phyloP scores from a whole-genome alignment of 768 basidiomycete species.

The Gelatoporia subvermispora region DNA sequence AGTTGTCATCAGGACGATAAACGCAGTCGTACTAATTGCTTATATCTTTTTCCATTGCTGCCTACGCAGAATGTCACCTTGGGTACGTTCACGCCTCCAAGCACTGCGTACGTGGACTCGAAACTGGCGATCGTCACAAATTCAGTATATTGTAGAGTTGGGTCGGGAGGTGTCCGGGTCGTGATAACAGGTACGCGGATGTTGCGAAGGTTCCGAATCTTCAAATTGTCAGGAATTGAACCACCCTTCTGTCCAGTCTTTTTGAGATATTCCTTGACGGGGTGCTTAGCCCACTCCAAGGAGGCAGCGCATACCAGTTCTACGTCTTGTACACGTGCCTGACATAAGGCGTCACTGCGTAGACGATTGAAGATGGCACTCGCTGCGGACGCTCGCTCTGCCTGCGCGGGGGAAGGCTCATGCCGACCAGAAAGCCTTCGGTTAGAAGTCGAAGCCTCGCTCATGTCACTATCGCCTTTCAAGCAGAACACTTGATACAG shows the following conservation, averaged over 20 bases:
- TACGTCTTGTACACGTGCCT: constrained; percentile 43
- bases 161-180: constrained; percentile 60
- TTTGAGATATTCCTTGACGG: constrained; percentile 34
- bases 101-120: constrained; percentile 48
- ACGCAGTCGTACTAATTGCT: constrained; percentile 68
- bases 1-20: background rate
- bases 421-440: constrained; percentile 46
- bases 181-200: constrained; percentile 86
- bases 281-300: constrained; percentile 67
- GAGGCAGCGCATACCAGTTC: constrained; percentile 61
- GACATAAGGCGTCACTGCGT: constrained; percentile 33
- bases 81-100: constrained; percentile 80
- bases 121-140: constrained; percentile 71
- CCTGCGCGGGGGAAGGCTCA: constrained; percentile 39
- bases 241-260: constrained; percentile 19
- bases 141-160: constrained; percentile 58
- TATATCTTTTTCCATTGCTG: constrained; percentile 58
- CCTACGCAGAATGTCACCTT: constrained; percentile 76
- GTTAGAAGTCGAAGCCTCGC: constrained; percentile 8
- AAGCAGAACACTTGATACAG: constrained; percentile 87
- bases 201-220: constrained; percentile 45
- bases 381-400: constrained; percentile 64
- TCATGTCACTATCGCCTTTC: constrained; percentile 30
- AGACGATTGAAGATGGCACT: constrained; percentile 54
- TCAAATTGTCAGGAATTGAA: constrained; percentile 40